Percentiles rank a stretch among this genome's conserved stretches.
phyloP scores from a whole-genome alignment of 306 rosid genomes.

The Fagus crenata region DNA sequence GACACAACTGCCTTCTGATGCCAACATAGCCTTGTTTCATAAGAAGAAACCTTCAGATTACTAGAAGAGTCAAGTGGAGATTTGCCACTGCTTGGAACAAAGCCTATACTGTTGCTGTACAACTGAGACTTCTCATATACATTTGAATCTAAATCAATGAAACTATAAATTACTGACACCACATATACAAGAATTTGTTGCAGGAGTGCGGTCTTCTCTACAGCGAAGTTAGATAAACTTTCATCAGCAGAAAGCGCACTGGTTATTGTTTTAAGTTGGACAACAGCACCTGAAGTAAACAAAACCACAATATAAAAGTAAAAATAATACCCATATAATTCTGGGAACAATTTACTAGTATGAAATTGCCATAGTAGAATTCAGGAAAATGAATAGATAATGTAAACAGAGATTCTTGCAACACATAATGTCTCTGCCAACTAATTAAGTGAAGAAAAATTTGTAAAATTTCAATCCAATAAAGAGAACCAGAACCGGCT shows the following conservation, averaged over 20 bases:
- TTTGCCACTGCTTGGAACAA: conserved; percentile 38
- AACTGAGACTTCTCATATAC: conserved; percentile 51
- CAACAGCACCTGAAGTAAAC: conserved; percentile 75
- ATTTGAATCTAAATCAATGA: conserved; percentile 72
- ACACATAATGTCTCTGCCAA: conserved; percentile 3
- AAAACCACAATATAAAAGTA: conserved; percentile 34
- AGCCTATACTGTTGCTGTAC: conserved; percentile 48
- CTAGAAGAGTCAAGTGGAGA: conserved; percentile 51
- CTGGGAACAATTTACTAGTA: neutral
- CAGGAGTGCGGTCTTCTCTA: conserved; percentile 66
- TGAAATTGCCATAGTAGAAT: neutral
- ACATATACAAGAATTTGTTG: conserved; percentile 74
- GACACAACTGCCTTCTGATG: conserved; percentile 89
- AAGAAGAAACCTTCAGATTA: conserved; percentile 54
- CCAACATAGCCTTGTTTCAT: conserved; percentile 72
- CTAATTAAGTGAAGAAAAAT: neutral
- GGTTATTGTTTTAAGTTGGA: conserved; percentile 86
- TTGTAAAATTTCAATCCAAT: neutral
- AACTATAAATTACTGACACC: conserved; percentile 66
- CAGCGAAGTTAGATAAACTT: conserved; percentile 50
- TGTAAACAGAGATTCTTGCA: neutral
- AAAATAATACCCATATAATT: conserved; percentile 1
- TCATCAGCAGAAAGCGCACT: conserved; percentile 69
- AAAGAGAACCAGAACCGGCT: neutral
- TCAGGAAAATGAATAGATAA: conserved; percentile 2